Evolutionary conservation across 176 grass and related monocot genomes (phyloP).

Genomic region (Juncus inflexus): DNA sequence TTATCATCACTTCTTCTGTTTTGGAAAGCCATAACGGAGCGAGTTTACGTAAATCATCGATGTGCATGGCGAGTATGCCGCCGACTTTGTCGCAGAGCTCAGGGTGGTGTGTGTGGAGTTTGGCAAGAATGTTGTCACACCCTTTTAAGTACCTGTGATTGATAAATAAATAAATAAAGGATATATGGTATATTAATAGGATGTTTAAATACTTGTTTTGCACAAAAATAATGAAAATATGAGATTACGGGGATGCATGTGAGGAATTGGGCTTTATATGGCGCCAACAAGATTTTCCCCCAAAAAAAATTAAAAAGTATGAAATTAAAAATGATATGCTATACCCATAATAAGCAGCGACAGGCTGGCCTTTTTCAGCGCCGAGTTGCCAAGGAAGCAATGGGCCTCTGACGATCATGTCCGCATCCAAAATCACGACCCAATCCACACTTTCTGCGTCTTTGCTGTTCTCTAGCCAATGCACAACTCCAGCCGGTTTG

Average conservation of each 20-base stretch:
- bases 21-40: slow-evolving; percentile 96
- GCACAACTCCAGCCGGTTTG: slow-evolving; percentile 81
- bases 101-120: slow-evolving; percentile 79
- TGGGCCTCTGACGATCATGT: slow-evolving; percentile 86
- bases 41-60: slow-evolving; percentile 79
- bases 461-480: slow-evolving; percentile 86
- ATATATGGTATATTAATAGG: no score
- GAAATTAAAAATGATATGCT: neutral
- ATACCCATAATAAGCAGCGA: slow-evolving; percentile 95
- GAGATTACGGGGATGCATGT: no score
- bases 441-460: slow-evolving; percentile 87
- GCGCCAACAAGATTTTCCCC: no score
- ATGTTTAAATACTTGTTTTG: no score
- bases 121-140: slow-evolving; percentile 93
- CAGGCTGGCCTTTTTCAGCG: slow-evolving; percentile 79
- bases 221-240: no score
- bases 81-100: slow-evolving; percentile 98
- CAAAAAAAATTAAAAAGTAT: slow-evolving; percentile 12
- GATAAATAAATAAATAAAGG: no score
- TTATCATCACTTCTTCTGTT: no score
- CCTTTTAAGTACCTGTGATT: slow-evolving; percentile 59
- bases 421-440: slow-evolving; percentile 86
- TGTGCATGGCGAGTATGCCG: slow-evolving; percentile 79
- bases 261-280: no score
- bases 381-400: slow-evolving; percentile 90